Base-by-base conservation (phyloP, 441 rosid species). In the Oxalis stricta region DNA sequence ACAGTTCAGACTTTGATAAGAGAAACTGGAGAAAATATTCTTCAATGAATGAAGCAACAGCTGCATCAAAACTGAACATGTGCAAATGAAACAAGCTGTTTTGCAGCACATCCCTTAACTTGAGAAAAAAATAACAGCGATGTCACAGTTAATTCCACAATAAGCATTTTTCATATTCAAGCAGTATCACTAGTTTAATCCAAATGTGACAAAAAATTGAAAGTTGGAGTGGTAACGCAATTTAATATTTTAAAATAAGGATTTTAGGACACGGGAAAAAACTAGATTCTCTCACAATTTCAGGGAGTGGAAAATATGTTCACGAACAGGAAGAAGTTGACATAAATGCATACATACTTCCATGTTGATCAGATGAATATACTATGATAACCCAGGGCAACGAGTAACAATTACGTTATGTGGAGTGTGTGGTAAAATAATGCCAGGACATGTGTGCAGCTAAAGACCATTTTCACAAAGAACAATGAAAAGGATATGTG, bases 401-500 rank as follows among this genome's bases (percentile, higher is more conserved):
- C n/a, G n/a, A n/a, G n/a, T n/a, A n/a, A n/a, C n/a, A n/a, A 23
- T 23, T 23, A 23, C 3, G 28, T 3, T 7, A 23, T 23, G 28
- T 14, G 38, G 20, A 21, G 16, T 6, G 11, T 32, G 17, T 5
- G 23, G 22, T 29, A 7, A 26, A 14, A 18, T 16, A 23, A 34
- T 2, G 18, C n/a, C n/a, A 43, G 12, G n/a, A n/a, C n/a, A n/a
- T n/a, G n/a, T n/a, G n/a, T n/a, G n/a, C n/a, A 38, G 44, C 18
- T 23, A 24, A 12, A 44, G 7, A 41, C 13, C 38, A 45, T 38
- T 32, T 35, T 36, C 55, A 15, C 34, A 40, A 48, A 34, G 48
- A 60, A 59, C 42, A 40, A 41, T 17, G 18, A 26, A 60, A 75
- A 76, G 96, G 97, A 87, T 92, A 92, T 92, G 60, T 92, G 83